A percentile compares a stretch with the other conserved stretches of the same genome.
Conservation (phyloP, 805 yeast species). For the Starmerella asiatica region DNA sequence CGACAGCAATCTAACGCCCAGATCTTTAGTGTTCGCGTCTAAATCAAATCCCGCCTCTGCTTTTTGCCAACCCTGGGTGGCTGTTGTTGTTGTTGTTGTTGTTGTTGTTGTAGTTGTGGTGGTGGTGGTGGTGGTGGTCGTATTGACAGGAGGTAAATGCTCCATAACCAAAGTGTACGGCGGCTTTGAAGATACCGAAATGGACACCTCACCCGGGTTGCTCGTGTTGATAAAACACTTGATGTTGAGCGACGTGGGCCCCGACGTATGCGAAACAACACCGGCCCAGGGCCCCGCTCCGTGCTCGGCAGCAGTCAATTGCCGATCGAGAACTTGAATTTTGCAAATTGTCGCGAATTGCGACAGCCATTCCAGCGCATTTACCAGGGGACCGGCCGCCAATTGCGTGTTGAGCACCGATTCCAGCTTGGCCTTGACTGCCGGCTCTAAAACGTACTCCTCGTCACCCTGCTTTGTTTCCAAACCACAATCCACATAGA, state of each 20-base stretch:
- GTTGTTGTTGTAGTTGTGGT: no score
- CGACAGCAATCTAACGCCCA: not conserved
- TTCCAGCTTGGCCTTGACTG: slow-evolving; percentile 37
- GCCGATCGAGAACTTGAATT: slow-evolving; percentile 45
- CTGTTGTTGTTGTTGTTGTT: no score
- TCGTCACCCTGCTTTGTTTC: not conserved
- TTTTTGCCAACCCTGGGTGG: no score
- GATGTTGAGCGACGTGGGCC: slow-evolving; percentile 36
- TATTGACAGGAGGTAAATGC: slow-evolving; percentile 19
- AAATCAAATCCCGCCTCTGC: no score
- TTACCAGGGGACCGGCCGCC: slow-evolving; percentile 34
- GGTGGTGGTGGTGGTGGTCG: no score
- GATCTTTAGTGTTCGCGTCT: slow-evolving; percentile 7
- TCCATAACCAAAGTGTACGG: slow-evolving; percentile 5
- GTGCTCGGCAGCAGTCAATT: slow-evolving; percentile 37
- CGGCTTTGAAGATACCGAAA: slow-evolving; percentile 2
- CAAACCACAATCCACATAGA: slow-evolving; percentile 56
- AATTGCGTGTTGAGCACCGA: slow-evolving; percentile 42
- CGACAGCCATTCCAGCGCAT: slow-evolving; percentile 45
- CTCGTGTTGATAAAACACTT: slow-evolving; percentile 45
- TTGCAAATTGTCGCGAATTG: slow-evolving; percentile 52
- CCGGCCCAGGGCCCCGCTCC: slow-evolving; percentile 41
- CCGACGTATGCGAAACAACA: slow-evolving; percentile 40
- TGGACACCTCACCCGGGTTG: slow-evolving; percentile 3
- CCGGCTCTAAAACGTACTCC: slow-evolving; percentile 3